Evolutionary conservation across 257 asterid species (phyloP).

Genomic region (Catharanthus roseus): DNA sequence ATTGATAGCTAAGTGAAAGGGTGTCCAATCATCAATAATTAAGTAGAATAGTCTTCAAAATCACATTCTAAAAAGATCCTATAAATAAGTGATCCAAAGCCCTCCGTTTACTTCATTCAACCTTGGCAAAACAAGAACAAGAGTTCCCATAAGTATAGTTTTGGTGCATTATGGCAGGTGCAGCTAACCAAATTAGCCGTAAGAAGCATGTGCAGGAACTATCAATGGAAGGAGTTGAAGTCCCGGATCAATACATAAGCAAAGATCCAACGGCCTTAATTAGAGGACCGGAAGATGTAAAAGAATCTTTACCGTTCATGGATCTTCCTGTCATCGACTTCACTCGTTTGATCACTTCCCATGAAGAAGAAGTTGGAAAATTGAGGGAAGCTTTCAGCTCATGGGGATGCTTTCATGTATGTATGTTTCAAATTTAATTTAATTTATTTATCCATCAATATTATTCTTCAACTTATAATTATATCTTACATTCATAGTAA

Average conservation of each 20-base stretch:
- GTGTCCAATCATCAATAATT: too few relatives aligned
- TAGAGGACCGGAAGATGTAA: constrained; percentile 19
- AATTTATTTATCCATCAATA: too few relatives aligned
- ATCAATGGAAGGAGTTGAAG: constrained; percentile 26
- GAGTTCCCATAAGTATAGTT: too few relatives aligned
- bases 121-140: too few relatives aligned
- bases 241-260: constrained; percentile 35
- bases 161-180: constrained; percentile 1
- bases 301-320: constrained; percentile 11
- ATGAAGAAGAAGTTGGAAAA: constrained; percentile 28
- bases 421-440: background rate
- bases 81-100: too few relatives aligned
- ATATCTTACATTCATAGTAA: too few relatives aligned
- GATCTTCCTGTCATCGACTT: constrained; percentile 40
- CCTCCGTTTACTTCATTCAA: too few relatives aligned
- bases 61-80: too few relatives aligned
- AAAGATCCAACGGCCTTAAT: constrained; percentile 16
- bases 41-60: too few relatives aligned
- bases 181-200: background rate
- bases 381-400: constrained; percentile 42
- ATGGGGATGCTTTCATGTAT: constrained; percentile 59
- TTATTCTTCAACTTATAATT: background rate
- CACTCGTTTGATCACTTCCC: constrained; percentile 18
- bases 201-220: constrained; percentile 32
- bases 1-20: too few relatives aligned